Percentiles rank a stretch among this genome's conserved stretches.
These are phyloP conservation scores for Phytophthora pinifolia DNA, from an alignment of 352 stramenopile species.

Conservation along the genomic window DNA sequence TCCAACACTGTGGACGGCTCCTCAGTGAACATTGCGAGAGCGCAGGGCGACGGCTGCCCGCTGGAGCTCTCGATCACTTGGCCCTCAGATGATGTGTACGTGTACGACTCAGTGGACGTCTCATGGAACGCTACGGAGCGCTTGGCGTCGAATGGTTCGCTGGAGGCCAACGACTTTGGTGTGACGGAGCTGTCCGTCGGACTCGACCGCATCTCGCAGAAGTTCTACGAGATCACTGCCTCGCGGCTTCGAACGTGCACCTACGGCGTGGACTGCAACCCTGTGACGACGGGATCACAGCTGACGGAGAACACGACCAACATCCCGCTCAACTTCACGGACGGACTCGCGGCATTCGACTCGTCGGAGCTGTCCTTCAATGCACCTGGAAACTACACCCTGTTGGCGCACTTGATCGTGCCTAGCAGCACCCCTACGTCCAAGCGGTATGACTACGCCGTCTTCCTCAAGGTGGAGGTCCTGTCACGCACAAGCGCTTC, in stretches of 20 bases:
- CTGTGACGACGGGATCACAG: slow-evolving; percentile 46
- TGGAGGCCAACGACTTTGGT: slow-evolving; percentile 51
- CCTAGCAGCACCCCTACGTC: slow-evolving; percentile 41
- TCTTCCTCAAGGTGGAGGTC: slow-evolving; percentile 49
- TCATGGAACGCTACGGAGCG: slow-evolving; percentile 70
- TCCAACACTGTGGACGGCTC: slow-evolving; percentile 46
- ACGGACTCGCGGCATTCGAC: slow-evolving; percentile 46
- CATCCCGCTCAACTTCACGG: slow-evolving; percentile 54
- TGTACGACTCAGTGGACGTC: slow-evolving; percentile 57
- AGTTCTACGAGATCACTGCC: slow-evolving; percentile 51
- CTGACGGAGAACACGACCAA: slow-evolving; percentile 52
- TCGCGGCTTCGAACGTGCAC: slow-evolving; percentile 58
- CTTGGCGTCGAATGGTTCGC: slow-evolving; percentile 24
- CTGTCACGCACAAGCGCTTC: slow-evolving; percentile 26
- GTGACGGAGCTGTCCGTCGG: slow-evolving; percentile 42
- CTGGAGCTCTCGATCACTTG: slow-evolving; percentile 50
- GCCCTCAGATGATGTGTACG: slow-evolving; percentile 44
- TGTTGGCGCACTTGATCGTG: slow-evolving; percentile 68
- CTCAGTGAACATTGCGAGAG: slow-evolving; percentile 31
- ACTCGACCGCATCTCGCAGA: slow-evolving; percentile 54
- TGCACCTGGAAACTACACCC: slow-evolving; percentile 43
- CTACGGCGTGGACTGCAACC: slow-evolving; percentile 49
- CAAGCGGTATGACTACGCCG: slow-evolving; percentile 68
- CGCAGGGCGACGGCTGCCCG: slow-evolving; percentile 50
- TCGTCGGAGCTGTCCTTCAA: slow-evolving; percentile 60